Evolutionary conservation across 305 asterid genomes (phyloP).

Genomic region (Fraxinus greggii): DNA sequence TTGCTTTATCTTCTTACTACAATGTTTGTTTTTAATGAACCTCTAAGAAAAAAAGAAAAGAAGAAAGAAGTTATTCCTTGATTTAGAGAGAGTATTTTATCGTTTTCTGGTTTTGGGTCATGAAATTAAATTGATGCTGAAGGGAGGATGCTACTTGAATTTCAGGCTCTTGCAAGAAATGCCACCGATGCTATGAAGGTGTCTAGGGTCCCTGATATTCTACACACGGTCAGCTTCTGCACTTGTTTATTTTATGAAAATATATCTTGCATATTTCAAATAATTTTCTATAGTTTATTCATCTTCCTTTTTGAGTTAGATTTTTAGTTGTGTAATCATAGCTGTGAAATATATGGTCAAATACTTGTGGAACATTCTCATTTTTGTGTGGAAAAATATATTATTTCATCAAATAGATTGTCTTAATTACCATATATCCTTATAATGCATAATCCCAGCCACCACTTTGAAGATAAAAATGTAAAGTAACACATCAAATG

Average conservation of each 20-base stretch:
- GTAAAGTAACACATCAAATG: background rate
- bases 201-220: slow-evolving; percentile 74
- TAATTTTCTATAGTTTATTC: background rate
- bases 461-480: background rate
- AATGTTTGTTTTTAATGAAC: background rate
- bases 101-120: background rate
- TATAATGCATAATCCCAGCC: background rate
- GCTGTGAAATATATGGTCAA: background rate
- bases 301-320: background rate
- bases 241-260: slow-evolving; percentile 5
- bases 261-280: background rate
- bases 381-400: background rate
- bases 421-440: background rate
- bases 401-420: background rate
- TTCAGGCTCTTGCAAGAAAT: slow-evolving; percentile 72
- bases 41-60: background rate
- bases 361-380: background rate
- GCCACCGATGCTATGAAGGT: slow-evolving; percentile 89
- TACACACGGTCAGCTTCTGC: slow-evolving; percentile 56
- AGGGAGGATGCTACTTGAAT: slow-evolving; percentile 10
- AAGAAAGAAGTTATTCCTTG: background rate
- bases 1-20: background rate
- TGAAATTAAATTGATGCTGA: background rate
- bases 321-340: background rate
- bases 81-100: background rate